Evolutionary conservation across 768 basidiomycete genomes (phyloP), one percentile per base, ranked within the genome.

Genomic region (Trametes elegans): DNA sequence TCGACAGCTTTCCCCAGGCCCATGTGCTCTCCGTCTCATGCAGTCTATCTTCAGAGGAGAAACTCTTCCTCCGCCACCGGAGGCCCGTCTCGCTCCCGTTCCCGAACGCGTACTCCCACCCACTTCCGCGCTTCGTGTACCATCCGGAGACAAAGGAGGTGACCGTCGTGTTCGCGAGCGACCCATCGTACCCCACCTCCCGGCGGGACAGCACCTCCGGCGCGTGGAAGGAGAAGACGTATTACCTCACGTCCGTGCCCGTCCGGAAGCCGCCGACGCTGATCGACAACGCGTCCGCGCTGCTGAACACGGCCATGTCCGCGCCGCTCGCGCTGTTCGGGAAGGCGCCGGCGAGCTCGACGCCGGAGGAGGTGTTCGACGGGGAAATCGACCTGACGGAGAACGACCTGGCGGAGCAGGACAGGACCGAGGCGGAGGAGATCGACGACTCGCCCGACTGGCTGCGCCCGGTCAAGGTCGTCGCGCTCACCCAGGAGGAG

Each of bases 391-490:
- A 93, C 62, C 65, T 93, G 58, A 71, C 76, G 39, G 90, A 92
- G 63, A 82, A 90, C 53, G 90, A 93, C 60, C 77, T 91, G 16
- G 66, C 90, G 49, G 90, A 93, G 55, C 83, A 85, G 60, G 90
- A 93, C 47, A 77, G 85, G 21, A 83, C 82, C 6, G 88, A 88
- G 68, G 90, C 90, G 53, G 84, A 79, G 2, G 89, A 90, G 66
- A 80, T 84, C 13, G 90, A 93, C 63, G 85, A 93, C 65, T 84
- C 87, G 13, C 73, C 73, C 4, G 85, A 87, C 39, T 64, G 66
- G 35, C 71, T 74, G 13, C 75, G 90, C 60, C 71, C 73, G 38
- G 79, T 89, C 19, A 74, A 81, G 50, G 76, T 87, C 48, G 63
- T 87, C 32, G 71, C 75, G 10, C 43, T 66, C 49, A 64, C 76